Base-by-base conservation (phyloP, 257 asterid genomes). In the Lantana camara region DNA sequence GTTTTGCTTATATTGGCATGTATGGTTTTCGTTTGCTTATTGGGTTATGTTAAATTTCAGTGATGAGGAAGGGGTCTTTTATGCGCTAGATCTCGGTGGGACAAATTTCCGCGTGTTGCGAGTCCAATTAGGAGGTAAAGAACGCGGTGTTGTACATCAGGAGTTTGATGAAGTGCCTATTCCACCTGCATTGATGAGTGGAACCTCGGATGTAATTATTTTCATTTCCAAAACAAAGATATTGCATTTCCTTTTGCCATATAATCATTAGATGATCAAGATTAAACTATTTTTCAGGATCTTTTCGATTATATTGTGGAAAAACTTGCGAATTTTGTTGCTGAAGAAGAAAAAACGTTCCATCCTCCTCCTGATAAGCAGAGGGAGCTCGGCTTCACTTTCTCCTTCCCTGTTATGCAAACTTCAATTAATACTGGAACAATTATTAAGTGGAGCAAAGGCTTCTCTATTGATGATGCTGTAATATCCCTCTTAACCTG, bases 71-170 rank as follows among this genome's bases (percentile, higher is more conserved):
- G 98, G 98, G 44, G 89, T 88, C 38, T 91, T 64, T 76, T 91
- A 91, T 72, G 96, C 96, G 37, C 74, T 91, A 71, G 98, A 91
- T 81, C 96, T 91, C 44, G 98, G 98, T 52, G 98, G 98, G 29
- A 91, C 98, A 34, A 91, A 91, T 73, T 91, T 91, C 66, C 93
- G 98, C 34, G 98, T 91, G 49, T 66, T 91, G 76, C 76, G 95
- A 54, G 98, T 91, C 27, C 83, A 91, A 48, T 75, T 91, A 63
- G 95, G 94, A 60, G 96, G 98, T 12, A 82, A 58, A 57, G 78
- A 49, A 21, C 77, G 66, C 1, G 91, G 96, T 12, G 75, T 85
- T 53, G 66, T 79, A 59, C 80, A 75, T 70, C 98, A 88, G 66
- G 96, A 91, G 76, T 91, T 91, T 13, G 57, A 87, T 0, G 98